phyloP scores from a whole-genome alignment of 805 yeast genomes.

The Wickerhamiella alocasiicola region DNA sequence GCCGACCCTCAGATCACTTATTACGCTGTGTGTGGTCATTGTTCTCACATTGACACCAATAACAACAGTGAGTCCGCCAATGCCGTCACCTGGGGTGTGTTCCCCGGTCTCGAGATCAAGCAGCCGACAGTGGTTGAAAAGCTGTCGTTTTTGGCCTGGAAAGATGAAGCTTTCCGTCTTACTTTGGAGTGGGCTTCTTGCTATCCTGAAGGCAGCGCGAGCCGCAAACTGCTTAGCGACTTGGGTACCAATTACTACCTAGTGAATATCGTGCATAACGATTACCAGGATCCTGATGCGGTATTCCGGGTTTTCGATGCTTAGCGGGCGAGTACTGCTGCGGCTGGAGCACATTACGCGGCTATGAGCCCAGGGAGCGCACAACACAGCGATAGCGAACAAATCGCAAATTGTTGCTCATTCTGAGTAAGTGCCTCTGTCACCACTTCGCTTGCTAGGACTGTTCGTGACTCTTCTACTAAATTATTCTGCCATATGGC shows the following conservation, averaged over 20 bases:
- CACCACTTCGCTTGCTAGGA: not conserved
- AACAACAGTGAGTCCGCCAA: slow-evolving; percentile 66
- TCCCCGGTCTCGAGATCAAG: slow-evolving; percentile 87
- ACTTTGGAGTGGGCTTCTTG: slow-evolving; percentile 59
- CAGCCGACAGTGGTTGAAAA: slow-evolving; percentile 95
- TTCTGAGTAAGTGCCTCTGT: no score
- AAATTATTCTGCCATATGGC: not conserved
- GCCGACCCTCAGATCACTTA: slow-evolving; percentile 48
- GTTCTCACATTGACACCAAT: slow-evolving; percentile 50
- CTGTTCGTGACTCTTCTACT: not conserved
- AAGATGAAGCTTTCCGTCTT: slow-evolving; percentile 82
- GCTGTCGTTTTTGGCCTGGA: slow-evolving; percentile 90
- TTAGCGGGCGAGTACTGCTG: not conserved
- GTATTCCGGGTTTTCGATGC: slow-evolving; percentile 24
- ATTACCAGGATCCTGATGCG: slow-evolving; percentile 33
- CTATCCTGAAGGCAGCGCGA: slow-evolving; percentile 23
- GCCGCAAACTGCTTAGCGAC: slow-evolving; percentile 34
- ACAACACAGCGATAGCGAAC: no score
- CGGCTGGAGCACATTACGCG: not conserved
- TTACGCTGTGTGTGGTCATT: slow-evolving; percentile 50
- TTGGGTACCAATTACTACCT: slow-evolving; percentile 53
- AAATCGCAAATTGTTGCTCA: no score
- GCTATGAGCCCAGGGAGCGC: no score
- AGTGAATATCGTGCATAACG: slow-evolving; percentile 84
- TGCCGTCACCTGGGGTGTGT: slow-evolving; percentile 97